Base-by-base conservation (phyloP, 257 asterid species). In the Voacanga thouarsii region DNA sequence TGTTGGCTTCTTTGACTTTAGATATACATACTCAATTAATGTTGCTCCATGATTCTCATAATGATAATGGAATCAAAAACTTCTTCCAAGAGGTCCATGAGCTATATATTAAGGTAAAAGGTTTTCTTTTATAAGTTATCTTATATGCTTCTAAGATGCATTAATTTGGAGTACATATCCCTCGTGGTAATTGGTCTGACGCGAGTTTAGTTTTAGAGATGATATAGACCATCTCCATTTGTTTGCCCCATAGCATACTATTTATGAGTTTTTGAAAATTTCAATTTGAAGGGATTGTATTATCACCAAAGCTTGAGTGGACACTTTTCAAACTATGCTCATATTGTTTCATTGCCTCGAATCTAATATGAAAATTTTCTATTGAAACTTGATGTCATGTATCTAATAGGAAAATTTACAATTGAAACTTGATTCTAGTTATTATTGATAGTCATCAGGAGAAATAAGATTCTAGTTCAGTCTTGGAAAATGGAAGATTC, bases 21-120 rank as follows among this genome's bases (percentile, higher is more conserved):
- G 80, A 77, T 75, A 60, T 88, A 95, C 99, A 95, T 89, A 93
- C 98, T 77, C 96, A 97, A 83, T 59, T 93, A 78, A 93, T 93
- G 99, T 87, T 95, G 86, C 99, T 95, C 84, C 99, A 95, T 41
- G 99, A 95, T 87, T 86, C 99, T 69, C 97, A 95, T 72, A 95
- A 95, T 81, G 99, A 95, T 65, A 97, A 93, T 85, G 99, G 99
- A 74, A 93, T 95, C 85, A 95, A 95, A 87, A 95, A 96, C 88
- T 93, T 95, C 90, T 95, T 95, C 83, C 98, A 92, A 80, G 97
- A 94, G 84, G 98, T 94, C 80, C 98, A 94, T 77, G 97, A 94
- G 85, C 92, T 94, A 28, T 94, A 94, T 84, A 88, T 94, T 79
- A 92, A 94, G 97, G 97, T 86, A 79, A 83, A 33, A 44, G 18